Evolutionary conservation across 306 rosid genomes (phyloP).

Genomic region (Fagus crenata): DNA sequence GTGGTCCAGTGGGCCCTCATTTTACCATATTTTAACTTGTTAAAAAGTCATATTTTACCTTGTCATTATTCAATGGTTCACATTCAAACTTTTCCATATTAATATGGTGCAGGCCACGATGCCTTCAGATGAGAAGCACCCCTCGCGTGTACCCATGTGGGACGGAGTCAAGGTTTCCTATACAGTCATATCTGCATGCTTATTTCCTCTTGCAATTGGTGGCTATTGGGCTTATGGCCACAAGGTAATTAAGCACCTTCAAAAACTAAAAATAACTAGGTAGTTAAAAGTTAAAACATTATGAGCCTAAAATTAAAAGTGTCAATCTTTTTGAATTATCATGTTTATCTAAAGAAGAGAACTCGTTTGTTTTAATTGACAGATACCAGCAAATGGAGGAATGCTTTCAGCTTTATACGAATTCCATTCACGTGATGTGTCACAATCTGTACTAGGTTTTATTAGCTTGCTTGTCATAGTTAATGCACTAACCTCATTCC

Average conservation of each 20-base stretch:
- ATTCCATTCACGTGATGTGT: constrained; percentile 46
- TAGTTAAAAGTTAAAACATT: not conserved
- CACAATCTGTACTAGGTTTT: constrained; percentile 40
- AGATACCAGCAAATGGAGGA: constrained; percentile 55
- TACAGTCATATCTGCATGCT: constrained; percentile 45
- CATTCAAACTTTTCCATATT: not conserved
- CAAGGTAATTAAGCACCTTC: constrained; percentile 20
- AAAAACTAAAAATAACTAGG: not conserved
- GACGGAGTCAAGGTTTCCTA: constrained; percentile 51
- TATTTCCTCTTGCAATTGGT: constrained; percentile 51
- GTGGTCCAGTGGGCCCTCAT: not conserved
- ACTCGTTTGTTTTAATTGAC: not conserved
- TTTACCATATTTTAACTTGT: too few relatives aligned
- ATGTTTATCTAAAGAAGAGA: not conserved
- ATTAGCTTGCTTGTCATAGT: constrained; percentile 39
- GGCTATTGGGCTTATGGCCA: constrained; percentile 65
- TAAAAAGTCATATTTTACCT: too few relatives aligned
- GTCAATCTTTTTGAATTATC: not conserved
- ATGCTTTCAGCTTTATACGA: constrained; percentile 40
- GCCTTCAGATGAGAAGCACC: constrained; percentile 63
- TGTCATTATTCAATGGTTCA: not conserved
- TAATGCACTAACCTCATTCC: constrained; percentile 51
- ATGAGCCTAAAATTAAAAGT: too few relatives aligned
- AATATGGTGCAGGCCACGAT: constrained; percentile 42
- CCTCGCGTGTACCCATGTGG: constrained; percentile 62